Base-by-base conservation (phyloP, 331 rosid genomes). In the Rhamnella rubrinervis region DNA sequence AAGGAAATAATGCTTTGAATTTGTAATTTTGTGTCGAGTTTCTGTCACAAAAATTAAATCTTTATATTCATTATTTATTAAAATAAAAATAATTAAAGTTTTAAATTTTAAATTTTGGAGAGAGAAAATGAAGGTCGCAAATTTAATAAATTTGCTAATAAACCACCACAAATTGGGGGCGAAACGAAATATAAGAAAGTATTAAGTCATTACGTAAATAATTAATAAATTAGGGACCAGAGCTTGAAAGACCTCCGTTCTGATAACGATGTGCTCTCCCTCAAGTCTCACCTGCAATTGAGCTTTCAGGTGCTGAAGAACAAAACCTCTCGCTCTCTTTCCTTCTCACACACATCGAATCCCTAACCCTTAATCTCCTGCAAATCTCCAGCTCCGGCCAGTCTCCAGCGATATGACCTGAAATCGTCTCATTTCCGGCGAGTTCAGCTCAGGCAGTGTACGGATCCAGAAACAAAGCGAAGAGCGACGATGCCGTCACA, bases 401-500 rank as follows among this genome's bases (percentile, higher is more conserved):
- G 26, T 57, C 49, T 9, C 47, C 41, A 40, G 17, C 12, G 38
- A 58, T 17, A 71, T 63, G 80, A 63, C 72, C 76, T 76, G 67
- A 39, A 10, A 3, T 7, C 38, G 38, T 7, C 15, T 26, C 51
- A 16, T 39, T 65, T 14, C 40, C 51, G 70, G 55, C 56, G 65
- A 71, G 35, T 67, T 38, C 67, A 66, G 40, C 57, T 62, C 64
- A 6, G 58, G 56, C 75, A 26, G 49, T 56, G 37, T 47, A 8
- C 73, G 73, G 75, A 55, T 72, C 78, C 31, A 70, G 55, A 56
- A 20, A 31, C 12, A 9, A 15, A 23, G 15, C 35, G 20, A 14
- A 47, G 55, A 62, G 17, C 73, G 41, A 61, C 70, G 79, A 70
- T 75, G 78, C 68, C 83, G 20, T 75, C 83, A 52, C 70, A 40